Conservation (phyloP, 257 asterid genomes). For the Ballota nigra region DNA sequence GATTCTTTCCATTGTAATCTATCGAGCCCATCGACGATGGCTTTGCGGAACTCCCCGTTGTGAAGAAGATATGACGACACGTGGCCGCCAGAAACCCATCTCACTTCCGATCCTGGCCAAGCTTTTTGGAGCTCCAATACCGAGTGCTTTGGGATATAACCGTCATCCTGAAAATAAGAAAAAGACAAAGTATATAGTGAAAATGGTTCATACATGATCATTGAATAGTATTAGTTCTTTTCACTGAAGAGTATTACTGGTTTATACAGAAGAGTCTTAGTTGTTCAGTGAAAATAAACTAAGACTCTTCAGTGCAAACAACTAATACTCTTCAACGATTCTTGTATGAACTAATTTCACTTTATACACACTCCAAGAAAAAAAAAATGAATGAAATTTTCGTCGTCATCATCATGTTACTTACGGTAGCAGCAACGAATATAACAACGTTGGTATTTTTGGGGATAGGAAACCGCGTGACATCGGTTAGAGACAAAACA, state of each 20-base stretch:
- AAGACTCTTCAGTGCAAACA: no score
- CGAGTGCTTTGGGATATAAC: conserved; percentile 88
- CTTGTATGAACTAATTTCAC: no score
- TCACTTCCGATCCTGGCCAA: conserved; percentile 98
- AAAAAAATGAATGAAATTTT: not conserved
- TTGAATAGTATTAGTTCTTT: no score
- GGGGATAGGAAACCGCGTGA: conserved; percentile 89
- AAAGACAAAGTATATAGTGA: no score
- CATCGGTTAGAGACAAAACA: conserved; percentile 89
- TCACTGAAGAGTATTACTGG: no score
- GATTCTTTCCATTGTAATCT: conserved; percentile 79
- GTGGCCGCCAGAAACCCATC: conserved; percentile 96
- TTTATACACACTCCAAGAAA: no score
- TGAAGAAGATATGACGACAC: conserved; percentile 90
- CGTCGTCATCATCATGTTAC: conserved; percentile 21
- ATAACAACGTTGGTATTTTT: conserved; percentile 81
- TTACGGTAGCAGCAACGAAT: conserved; percentile 91
- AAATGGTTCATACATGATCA: no score
- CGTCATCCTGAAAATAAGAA: conserved; percentile 63
- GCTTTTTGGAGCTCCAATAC: conserved; percentile 90
- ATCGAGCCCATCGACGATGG: conserved; percentile 75
- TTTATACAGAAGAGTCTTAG: no score
- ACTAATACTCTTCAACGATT: no score
- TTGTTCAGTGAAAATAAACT: no score
- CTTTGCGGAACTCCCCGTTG: conserved; percentile 71